These are phyloP conservation scores for Cantharellus anzutake DNA, from an alignment of 768 basidiomycete genomes.

Conservation along the genomic window DNA sequence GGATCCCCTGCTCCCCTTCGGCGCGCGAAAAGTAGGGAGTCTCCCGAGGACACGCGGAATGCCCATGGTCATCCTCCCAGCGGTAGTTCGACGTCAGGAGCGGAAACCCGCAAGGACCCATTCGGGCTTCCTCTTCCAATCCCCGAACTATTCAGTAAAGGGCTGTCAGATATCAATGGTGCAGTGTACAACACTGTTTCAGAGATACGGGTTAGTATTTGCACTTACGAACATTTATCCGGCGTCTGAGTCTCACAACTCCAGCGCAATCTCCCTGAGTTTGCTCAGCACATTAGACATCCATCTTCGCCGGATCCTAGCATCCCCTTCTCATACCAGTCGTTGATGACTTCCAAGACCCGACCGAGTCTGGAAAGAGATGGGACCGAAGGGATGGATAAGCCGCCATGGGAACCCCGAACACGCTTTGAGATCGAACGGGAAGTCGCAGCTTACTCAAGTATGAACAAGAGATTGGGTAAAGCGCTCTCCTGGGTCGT, in stretches of 20 bases:
- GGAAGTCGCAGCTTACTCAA: slow-evolving; percentile 34
- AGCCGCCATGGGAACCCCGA: slow-evolving; percentile 46
- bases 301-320: slow-evolving; percentile 9
- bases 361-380: no score
- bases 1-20: slow-evolving; percentile 21
- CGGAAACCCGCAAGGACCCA: neutral
- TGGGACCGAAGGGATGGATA: no score
- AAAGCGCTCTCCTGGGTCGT: slow-evolving; percentile 58
- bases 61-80: neutral
- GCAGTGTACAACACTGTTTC: slow-evolving; percentile 64
- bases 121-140: slow-evolving; percentile 16
- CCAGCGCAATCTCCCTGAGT: slow-evolving; percentile 5
- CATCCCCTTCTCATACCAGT: neutral
- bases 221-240: neutral
- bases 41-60: slow-evolving; percentile 5
- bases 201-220: slow-evolving; percentile 42
- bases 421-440: slow-evolving; percentile 52
- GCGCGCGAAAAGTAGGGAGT: neutral
- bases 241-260: slow-evolving; percentile 14
- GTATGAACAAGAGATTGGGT: slow-evolving; percentile 44
- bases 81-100: neutral
- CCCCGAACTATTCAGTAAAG: slow-evolving; percentile 53
- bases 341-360: no score
- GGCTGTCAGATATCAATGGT: slow-evolving; percentile 67
- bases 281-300: neutral